Evolutionary conservation across 2,329 filamentous ascomycete species (phyloP).

Genomic region (Diaporthe ilicicola): DNA sequence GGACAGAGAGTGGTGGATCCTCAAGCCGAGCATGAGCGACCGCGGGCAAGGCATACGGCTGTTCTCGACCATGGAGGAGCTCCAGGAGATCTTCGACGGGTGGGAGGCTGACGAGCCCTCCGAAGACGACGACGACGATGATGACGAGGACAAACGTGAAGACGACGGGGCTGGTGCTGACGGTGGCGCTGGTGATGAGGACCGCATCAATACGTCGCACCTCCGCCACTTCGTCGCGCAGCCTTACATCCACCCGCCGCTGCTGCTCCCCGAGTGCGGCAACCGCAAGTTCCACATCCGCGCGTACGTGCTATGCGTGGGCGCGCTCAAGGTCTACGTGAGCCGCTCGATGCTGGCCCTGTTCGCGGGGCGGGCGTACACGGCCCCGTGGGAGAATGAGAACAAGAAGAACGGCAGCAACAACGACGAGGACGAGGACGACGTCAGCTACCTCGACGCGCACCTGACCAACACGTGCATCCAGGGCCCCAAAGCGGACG

Average conservation of each 20-base stretch:
- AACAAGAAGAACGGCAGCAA: background rate
- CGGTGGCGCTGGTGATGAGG: slow-evolving; percentile 45
- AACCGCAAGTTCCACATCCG: slow-evolving; percentile 93
- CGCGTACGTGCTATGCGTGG: slow-evolving; percentile 85
- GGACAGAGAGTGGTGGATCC: slow-evolving; percentile 89
- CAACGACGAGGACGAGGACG: slow-evolving; percentile 41
- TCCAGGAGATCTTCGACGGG: slow-evolving; percentile 88
- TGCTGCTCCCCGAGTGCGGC: slow-evolving; percentile 71
- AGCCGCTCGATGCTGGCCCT: slow-evolving; percentile 93
- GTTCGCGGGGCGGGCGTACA: slow-evolving; percentile 82
- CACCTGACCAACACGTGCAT: slow-evolving; percentile 97
- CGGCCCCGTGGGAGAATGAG: slow-evolving; percentile 60
- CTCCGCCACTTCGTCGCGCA: slow-evolving; percentile 96
- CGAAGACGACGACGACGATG: slow-evolving; percentile 70
- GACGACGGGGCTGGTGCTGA: slow-evolving; percentile 42
- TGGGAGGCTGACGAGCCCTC: slow-evolving; percentile 81
- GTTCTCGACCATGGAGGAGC: slow-evolving; percentile 84
- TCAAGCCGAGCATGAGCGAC: slow-evolving; percentile 98
- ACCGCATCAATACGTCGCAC: slow-evolving; percentile 82
- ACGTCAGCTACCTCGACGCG: slow-evolving; percentile 64
- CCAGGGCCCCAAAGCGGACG: slow-evolving; percentile 62
- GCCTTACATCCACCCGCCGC: slow-evolving; percentile 89
- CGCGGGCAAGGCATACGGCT: slow-evolving; percentile 91
- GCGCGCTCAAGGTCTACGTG: slow-evolving; percentile 82
- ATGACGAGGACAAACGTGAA: slow-evolving; percentile 50